Conservation (phyloP, 2,329 filamentous ascomycete genomes). For the Fonsecaea monophora region DNA sequence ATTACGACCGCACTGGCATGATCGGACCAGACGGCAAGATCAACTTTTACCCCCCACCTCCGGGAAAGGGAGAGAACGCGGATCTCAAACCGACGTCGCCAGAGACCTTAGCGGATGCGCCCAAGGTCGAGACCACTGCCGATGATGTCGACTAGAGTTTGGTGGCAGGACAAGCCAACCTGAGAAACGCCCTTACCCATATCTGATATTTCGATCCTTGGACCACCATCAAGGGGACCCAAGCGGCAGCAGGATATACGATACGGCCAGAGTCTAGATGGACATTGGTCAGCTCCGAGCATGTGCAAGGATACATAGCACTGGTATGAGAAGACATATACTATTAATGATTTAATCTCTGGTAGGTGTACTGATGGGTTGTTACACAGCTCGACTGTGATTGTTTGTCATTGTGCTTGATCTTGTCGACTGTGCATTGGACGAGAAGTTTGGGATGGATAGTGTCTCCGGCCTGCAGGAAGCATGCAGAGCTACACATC, state of each 20-base stretch:
- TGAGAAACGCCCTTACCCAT: neutral
- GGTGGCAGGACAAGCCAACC: neutral
- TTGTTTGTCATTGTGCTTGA: constrained; percentile 4
- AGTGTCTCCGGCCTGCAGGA: neutral
- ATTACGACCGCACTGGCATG: constrained; percentile 82
- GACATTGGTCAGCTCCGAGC: neutral
- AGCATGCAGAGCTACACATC: neutral
- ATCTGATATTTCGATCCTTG: neutral
- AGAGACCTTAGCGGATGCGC: constrained; percentile 6
- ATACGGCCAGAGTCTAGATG: neutral
- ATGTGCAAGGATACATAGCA: constrained; percentile 6
- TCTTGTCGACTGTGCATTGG: neutral
- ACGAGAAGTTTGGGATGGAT: neutral
- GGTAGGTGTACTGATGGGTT: constrained; percentile 1
- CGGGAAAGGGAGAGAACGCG: constrained; percentile 26
- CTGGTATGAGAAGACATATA: constrained; percentile 7
- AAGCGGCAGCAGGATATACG: neutral
- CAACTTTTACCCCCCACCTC: constrained; percentile 68
- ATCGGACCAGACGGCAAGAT: constrained; percentile 71
- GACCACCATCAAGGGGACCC: neutral
- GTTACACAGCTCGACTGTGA: constrained; percentile 3
- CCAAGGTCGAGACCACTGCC: constrained; percentile 27
- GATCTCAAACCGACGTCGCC: constrained; percentile 22
- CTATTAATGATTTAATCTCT: constrained; percentile 6
- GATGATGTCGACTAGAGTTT: constrained; percentile 38